Evolutionary conservation across 2,329 filamentous ascomycete genomes (phyloP), one percentile per base, ranked within the genome.

Genomic region (Periconia sp.): DNA sequence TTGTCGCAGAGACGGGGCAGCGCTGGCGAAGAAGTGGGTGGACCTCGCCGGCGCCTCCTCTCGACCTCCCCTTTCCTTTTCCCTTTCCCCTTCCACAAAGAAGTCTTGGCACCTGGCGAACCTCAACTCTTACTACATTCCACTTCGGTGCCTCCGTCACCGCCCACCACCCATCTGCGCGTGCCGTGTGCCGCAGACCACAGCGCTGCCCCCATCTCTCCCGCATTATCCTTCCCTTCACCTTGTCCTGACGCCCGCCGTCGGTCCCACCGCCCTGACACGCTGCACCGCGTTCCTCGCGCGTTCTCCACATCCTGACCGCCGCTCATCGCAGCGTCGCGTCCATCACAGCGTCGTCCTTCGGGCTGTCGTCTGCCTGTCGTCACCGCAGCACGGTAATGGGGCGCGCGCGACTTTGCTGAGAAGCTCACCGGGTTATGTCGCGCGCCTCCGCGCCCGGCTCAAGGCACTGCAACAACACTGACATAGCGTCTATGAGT

Each of bases 381-480:
- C 31, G n/a, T 25, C 40, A 35, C 40, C 38, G 32, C 51, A 49
- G 48, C 39, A 61, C 61, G 51, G 58, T 63, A 49, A 64, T 61
- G 56, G 54, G 46, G 54, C 44, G 49, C 43, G 56, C 47, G 48
- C 44, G 40, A 25, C 31, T 31, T 48, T 61, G 58, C 53, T 66
- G 52, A 53, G 18, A 46, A 46, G 34, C 43, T 40, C 48, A 32
- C 50, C 44, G 54, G 78, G 85, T 76, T 76, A 89, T 88, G 87
- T 89, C 89, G 84, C 89, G 88, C 78, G 83, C 86, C 70, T 80
- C 81, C 50, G 78, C n/a, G n/a, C n/a, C 78, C 72, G 86, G 87
- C 77, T 85, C 86, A 76, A 92, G 91, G 80, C 88, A 87, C 75
- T 85, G 91, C 75, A 92, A 91, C 73, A 88, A 87, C 59, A 84